Evolutionary conservation across 2,329 filamentous ascomycete species (phyloP), one percentile per base, ranked within the genome.

Genomic region (Gliomastix tumulicola): DNA sequence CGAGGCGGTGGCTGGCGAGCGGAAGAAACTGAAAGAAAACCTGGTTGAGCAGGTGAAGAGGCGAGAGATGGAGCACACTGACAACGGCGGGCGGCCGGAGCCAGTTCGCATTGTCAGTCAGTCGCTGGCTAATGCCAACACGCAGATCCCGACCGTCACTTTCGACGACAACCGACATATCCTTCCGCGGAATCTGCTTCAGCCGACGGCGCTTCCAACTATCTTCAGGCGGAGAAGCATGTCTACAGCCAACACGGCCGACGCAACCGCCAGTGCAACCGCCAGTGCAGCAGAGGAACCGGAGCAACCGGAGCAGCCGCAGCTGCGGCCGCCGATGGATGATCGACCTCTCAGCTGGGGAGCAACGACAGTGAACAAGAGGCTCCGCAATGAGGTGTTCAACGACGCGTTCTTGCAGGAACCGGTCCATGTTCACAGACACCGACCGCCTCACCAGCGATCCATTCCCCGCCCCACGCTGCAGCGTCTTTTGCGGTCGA

Each of bases 151-250:
- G 3, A 90, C 92, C 28, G 90, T 97, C 32, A 88, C 92, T 1
- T 88, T 96, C 42, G 86, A 90, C 51, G 89, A 96, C 56, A 97
- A 97, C 55, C 79, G 84, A 45, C 90, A 97, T 54, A 94, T 97
- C 40, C 79, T 96, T 30, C 90, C 90, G 2, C 79, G 87, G 32
- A 86, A 85, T 49, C 71, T 96, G 20, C 82, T 96, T 34, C 77
- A 80, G 37, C 70, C 81, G 15, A 69, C 79, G 21, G 53, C 60
- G 5, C 54, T 59, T 7, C 50, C 54, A 6, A 54, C 55, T 5
- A 47, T 47, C 20, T 46, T 50, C 20, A 50, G 59, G 16, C 57
- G 56, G 17, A 50, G 55, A 27, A 61, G 57, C 32, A 50, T 53
- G 11, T 60, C 59, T 22, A 49, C 49, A 6, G 19, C 51, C 5